Conservation (phyloP, 768 basidiomycete species). For the Mycena vitilis region DNA sequence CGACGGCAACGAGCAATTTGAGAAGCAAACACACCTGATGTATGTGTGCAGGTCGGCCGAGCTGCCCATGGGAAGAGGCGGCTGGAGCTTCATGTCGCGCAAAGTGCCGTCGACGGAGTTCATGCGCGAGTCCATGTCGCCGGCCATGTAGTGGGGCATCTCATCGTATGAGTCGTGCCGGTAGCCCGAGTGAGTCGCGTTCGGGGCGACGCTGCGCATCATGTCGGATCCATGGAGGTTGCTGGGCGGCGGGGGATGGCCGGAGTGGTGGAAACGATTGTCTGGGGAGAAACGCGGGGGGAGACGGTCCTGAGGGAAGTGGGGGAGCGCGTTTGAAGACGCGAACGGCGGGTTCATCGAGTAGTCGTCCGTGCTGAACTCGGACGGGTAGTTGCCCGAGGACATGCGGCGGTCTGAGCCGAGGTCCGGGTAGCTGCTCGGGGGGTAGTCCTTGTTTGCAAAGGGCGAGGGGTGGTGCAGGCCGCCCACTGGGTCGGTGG, state of each 20-base stretch:
- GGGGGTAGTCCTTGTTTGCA: constrained; percentile 70
- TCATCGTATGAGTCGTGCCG: constrained; percentile 65
- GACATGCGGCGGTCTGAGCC: constrained; percentile 70
- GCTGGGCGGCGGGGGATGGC: constrained; percentile 52
- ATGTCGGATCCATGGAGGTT: constrained; percentile 68
- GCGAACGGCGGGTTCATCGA: constrained; percentile 45
- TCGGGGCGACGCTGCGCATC: constrained; percentile 76
- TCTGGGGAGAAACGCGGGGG: constrained; percentile 65
- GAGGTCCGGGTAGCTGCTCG: constrained; percentile 66
- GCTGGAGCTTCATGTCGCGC: constrained; percentile 72
- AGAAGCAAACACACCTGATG: constrained; percentile 67
- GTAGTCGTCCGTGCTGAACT: constrained; percentile 65
- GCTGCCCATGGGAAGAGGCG: constrained; percentile 62
- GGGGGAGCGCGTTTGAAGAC: constrained; percentile 62
- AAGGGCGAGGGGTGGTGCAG: constrained; percentile 69
- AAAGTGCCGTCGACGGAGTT: constrained; percentile 71
- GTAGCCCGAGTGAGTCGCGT: constrained; percentile 70
- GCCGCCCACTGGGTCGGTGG: constrained; percentile 69
- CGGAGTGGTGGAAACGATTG: constrained; percentile 59
- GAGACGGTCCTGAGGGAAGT: constrained; percentile 66
- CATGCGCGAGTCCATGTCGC: constrained; percentile 69
- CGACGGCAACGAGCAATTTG: constrained; percentile 6
- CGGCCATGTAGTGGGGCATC: constrained; percentile 67
- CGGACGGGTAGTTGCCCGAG: constrained; percentile 62
- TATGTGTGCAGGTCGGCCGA: constrained; percentile 84